These are phyloP conservation scores for Aeminium ludgeri DNA, from an alignment of 495 filamentous ascomycete species.

Conservation along the genomic window DNA sequence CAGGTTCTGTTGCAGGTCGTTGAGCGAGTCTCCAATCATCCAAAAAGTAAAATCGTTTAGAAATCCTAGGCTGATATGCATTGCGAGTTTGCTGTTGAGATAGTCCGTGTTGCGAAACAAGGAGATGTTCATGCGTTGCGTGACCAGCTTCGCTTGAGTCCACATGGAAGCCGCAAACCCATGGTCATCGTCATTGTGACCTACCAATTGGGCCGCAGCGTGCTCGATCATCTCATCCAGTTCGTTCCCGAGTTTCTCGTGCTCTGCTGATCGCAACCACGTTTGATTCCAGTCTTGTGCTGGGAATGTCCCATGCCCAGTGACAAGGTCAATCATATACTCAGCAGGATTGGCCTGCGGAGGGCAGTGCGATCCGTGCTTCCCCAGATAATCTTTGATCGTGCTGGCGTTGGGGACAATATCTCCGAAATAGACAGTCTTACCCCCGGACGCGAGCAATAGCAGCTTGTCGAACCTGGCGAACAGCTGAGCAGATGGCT, in stretches of 20 bases:
- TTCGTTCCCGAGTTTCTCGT: constrained; percentile 45
- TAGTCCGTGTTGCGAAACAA: constrained; percentile 26
- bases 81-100: constrained; percentile 27
- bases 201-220: constrained; percentile 5
- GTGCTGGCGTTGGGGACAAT: constrained; percentile 62
- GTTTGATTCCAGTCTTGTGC: constrained; percentile 66
- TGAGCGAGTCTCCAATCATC: constrained; percentile 3
- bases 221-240: constrained; percentile 44
- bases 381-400: constrained; percentile 65
- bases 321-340: constrained; percentile 88
- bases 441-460: constrained; percentile 63
- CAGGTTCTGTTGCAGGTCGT: constrained; percentile 36
- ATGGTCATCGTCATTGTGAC: constrained; percentile 19
- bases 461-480: constrained; percentile 73
- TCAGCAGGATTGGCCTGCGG: constrained; percentile 72
- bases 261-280: constrained; percentile 64
- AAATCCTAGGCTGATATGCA: constrained; percentile 26
- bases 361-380: constrained; percentile 58
- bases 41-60: constrained; percentile 40
- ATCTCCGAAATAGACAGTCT: constrained; percentile 66
- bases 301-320: constrained; percentile 78
- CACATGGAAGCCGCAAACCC: constrained; percentile 29
- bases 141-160: constrained; percentile 23
- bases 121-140: constrained; percentile 21
- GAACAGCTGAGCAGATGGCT: constrained; percentile 76